These are phyloP conservation scores for Guyanaporus albipodus DNA, from an alignment of 768 basidiomycete genomes.

Conservation along the genomic window DNA sequence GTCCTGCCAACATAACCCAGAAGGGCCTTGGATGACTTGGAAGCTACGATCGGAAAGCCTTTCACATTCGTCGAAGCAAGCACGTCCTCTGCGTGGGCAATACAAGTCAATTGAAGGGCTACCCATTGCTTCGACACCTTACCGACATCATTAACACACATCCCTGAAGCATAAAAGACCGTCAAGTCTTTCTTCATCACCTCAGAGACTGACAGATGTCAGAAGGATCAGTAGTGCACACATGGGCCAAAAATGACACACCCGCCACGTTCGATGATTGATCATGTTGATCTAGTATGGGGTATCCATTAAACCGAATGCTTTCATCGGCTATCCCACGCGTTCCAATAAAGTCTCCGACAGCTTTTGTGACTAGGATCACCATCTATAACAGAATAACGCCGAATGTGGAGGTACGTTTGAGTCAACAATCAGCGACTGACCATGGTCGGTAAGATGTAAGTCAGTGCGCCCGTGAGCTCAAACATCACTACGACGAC, in stretches of 20 bases:
- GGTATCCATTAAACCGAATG: conserved; percentile 96
- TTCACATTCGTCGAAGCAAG: conserved; percentile 74
- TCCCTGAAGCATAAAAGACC: conserved; percentile 67
- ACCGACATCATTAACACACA: conserved; percentile 81
- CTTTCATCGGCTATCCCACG: conserved; percentile 96
- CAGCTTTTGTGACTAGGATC: conserved; percentile 92
- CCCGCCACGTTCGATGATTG: conserved; percentile 88
- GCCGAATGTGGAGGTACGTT: conserved; percentile 5
- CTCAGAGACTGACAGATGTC: conserved; percentile 57
- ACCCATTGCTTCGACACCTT: conserved; percentile 25
- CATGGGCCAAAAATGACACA: conserved; percentile 34
- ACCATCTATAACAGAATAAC: conserved; percentile 65
- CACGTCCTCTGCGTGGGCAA: conserved; percentile 52
- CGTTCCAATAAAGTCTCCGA: conserved; percentile 90
- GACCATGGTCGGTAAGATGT: conserved; percentile 98
- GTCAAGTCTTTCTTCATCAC: conserved; percentile 86
- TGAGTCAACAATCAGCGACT: conserved; percentile 17
- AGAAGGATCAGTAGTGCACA: conserved; percentile 2
- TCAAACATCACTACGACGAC: conserved; percentile 99
- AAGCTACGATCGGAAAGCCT: conserved; percentile 86
- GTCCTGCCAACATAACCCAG: conserved; percentile 86
- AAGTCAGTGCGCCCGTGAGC: conserved; percentile 93
- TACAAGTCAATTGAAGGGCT: conserved; percentile 2
- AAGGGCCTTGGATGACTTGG: conserved; percentile 55
- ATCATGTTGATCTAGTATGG: conserved; percentile 95